Conservation (phyloP, 2,329 filamentous ascomycete genomes). For the Teratosphaeriaceae sp. region DNA sequence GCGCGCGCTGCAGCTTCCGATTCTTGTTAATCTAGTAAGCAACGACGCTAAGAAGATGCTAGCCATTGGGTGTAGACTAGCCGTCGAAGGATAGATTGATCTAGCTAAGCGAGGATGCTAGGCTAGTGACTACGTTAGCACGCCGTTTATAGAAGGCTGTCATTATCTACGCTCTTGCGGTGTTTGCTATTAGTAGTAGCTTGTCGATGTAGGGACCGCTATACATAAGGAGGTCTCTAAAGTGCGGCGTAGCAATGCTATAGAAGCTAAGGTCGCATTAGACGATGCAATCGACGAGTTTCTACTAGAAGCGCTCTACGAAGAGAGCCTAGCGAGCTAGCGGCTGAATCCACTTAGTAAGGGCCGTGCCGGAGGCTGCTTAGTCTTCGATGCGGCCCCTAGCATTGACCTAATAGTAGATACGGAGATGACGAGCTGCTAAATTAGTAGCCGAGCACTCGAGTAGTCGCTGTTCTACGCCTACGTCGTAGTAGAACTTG, state of each 20-base stretch:
- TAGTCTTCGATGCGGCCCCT: not conserved
- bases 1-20: not conserved
- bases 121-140: conserved; percentile 3
- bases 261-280: conserved; percentile 2
- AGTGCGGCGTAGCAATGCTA: not conserved
- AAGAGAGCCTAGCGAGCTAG: not conserved
- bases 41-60: conserved; percentile 3
- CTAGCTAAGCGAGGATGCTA: not conserved
- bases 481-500: conserved; percentile 2
- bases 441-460: not conserved
- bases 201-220: not conserved
- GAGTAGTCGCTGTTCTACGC: not conserved
- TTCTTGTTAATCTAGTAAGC: conserved; percentile 5
- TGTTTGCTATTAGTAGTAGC: conserved; percentile 1
- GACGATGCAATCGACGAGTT: conserved; percentile 2
- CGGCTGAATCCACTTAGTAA: not conserved
- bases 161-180: conserved; percentile 3
- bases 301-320: conserved; percentile 2
- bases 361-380: not conserved
- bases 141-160: not conserved
- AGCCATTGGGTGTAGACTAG: conserved; percentile 1
- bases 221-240: conserved; percentile 4
- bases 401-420: not conserved
- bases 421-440: not conserved
- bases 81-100: conserved; percentile 5